Evolutionary conservation across 331 rosid species (phyloP).

Genomic region (Phaseolus coccineus): DNA sequence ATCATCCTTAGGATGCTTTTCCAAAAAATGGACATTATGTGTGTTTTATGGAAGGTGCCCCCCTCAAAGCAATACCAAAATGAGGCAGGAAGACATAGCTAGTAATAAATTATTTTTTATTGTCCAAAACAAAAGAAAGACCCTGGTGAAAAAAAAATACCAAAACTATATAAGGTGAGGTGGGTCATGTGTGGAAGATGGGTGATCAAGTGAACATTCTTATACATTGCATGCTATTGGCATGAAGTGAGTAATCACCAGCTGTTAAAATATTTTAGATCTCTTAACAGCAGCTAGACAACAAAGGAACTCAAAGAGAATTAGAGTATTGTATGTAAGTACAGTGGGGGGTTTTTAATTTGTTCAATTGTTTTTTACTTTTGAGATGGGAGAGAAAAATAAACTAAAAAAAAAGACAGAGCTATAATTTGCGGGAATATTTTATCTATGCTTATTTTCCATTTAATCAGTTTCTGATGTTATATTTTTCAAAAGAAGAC

Average conservation of each 20-base stretch:
- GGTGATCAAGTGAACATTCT: constrained; percentile 48
- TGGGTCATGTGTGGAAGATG: constrained; percentile 64
- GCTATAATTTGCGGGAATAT: constrained; percentile 46
- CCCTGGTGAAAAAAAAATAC: constrained; percentile 4
- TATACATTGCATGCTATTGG: constrained; percentile 47
- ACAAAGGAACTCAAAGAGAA: constrained; percentile 12
- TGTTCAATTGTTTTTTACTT: constrained; percentile 35
- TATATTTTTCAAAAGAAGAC: not conserved
- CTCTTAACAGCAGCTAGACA: constrained; percentile 62
- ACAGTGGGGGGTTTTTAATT: constrained; percentile 44
- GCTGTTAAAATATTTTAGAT: constrained; percentile 80
- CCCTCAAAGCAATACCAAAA: constrained; percentile 40
- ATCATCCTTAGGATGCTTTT: constrained; percentile 48
- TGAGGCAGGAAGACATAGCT: constrained; percentile 40
- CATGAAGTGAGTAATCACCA: constrained; percentile 51
- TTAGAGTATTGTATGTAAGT: constrained; percentile 42
- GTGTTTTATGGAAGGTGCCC: constrained; percentile 52
- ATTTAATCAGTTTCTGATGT: not conserved
- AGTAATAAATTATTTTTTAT: constrained; percentile 21
- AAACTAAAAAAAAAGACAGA: not conserved
- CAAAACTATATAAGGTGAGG: constrained; percentile 43
- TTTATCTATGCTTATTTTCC: constrained; percentile 26
- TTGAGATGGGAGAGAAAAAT: constrained; percentile 3
- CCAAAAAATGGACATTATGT: constrained; percentile 47
- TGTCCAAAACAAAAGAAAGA: not conserved